Evolutionary conservation across 2,329 filamentous ascomycete genomes (phyloP).

Genomic region (Ceratocystis eucalypticola): DNA sequence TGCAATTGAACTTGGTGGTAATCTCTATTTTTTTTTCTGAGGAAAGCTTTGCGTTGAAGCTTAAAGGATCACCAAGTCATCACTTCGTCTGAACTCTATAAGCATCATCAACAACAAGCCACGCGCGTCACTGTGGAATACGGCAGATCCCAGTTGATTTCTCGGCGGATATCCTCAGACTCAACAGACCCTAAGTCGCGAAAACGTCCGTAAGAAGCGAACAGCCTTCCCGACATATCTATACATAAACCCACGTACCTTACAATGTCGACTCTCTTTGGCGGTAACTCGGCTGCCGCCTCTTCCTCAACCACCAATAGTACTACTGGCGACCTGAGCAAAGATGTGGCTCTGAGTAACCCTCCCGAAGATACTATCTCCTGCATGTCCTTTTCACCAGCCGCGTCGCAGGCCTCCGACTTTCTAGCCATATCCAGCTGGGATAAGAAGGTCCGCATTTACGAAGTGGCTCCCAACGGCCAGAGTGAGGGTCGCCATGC

Average conservation of each 20-base stretch:
- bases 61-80: not conserved
- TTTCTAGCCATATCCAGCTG: constrained; percentile 84
- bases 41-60: not conserved
- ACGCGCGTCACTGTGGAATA: not conserved
- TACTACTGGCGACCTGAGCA: constrained; percentile 79
- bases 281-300: constrained; percentile 38
- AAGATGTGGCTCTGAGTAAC: constrained; percentile 66
- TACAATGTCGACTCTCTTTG: constrained; percentile 53
- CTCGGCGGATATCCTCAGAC: no score
- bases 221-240: not conserved
- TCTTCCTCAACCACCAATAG: constrained; percentile 44
- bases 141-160: no score
- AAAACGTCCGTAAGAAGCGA: not conserved
- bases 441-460: constrained; percentile 97
- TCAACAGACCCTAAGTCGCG: no score
- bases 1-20: not conserved
- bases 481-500: constrained; percentile 72
- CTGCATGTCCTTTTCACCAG: constrained; percentile 68
- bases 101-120: not conserved
- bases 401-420: constrained; percentile 43
- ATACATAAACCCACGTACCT: constrained; percentile 9
- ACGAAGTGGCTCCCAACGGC: constrained; percentile 69
- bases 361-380: constrained; percentile 84
- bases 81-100: not conserved
- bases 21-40: not conserved